A percentile compares a stretch with the other conserved stretches of the same genome.
phyloP scores from a whole-genome alignment of 192 early-diverging fungal genomes.

The Coemansia sp. region DNA sequence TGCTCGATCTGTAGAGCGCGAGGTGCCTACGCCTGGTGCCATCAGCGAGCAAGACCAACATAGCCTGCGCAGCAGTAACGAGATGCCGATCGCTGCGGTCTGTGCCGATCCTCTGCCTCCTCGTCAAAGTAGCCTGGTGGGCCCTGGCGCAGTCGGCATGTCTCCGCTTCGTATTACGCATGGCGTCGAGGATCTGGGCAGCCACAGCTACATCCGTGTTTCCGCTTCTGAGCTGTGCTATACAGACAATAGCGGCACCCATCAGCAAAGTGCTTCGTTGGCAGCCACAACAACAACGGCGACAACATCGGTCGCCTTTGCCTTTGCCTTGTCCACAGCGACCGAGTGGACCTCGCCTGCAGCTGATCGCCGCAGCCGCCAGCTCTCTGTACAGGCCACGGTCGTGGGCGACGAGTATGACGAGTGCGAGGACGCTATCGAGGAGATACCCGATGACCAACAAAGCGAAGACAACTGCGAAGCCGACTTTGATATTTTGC shows the following conservation, averaged over 20 bases:
- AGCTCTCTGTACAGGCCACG: constrained; percentile 1
- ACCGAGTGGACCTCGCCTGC: constrained; percentile 29
- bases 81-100: constrained; percentile 4
- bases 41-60: not conserved
- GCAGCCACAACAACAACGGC: not conserved
- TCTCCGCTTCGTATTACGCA: not conserved
- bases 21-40: not conserved
- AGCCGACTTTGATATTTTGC: not conserved
- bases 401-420: not conserved
- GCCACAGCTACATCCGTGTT: not conserved
- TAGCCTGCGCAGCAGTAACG: not conserved
- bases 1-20: not conserved
- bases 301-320: constrained; percentile 1
- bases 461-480: not conserved
- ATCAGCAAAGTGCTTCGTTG: not conserved
- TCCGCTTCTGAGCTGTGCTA: not conserved
- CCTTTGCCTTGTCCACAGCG: constrained; percentile 11
- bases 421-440: constrained; percentile 11
- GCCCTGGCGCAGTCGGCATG: not conserved
- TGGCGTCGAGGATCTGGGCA: not conserved
- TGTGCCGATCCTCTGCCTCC: constrained; percentile 3
- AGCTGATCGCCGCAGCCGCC: constrained; percentile 17
- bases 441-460: constrained; percentile 7
- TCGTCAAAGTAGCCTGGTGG: not conserved
- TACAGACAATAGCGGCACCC: constrained; percentile 2